These are phyloP conservation scores for Alopecurus myosuroides DNA, from an alignment of 176 grass and related monocot genomes.

Conservation along the genomic window DNA sequence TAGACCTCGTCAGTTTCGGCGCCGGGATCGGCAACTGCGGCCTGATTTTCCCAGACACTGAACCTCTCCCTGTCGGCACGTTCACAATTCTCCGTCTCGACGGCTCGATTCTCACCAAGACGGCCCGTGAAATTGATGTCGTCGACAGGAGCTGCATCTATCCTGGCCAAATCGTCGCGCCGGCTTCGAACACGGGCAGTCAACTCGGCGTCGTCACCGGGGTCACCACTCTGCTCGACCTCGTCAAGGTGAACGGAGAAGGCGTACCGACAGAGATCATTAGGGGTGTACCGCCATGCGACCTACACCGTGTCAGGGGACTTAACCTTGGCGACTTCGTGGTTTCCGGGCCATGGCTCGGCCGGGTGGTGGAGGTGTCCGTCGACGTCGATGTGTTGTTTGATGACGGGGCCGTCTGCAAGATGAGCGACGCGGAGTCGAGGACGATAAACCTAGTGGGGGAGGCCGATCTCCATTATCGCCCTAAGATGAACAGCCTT, in stretches of 20 bases:
- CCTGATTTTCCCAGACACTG: not conserved
- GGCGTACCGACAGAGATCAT: not conserved
- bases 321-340: not conserved
- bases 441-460: not conserved
- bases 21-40: not conserved
- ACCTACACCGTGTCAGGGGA: not conserved
- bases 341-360: not conserved
- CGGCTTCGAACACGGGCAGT: not conserved
- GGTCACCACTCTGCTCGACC: not conserved
- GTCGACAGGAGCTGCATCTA: not conserved
- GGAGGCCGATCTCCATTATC: not conserved
- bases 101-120: not conserved
- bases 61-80: not conserved
- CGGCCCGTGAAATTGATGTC: not conserved
- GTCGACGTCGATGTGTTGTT: not conserved
- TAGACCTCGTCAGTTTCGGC: not conserved
- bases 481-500: not conserved
- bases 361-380: slow-evolving; percentile 1
- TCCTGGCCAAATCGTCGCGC: not conserved
- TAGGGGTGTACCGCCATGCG: not conserved
- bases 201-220: not conserved
- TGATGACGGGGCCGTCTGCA: slow-evolving; percentile 6
- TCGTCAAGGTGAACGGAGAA: not conserved
- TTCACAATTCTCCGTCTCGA: not conserved
- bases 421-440: not conserved